Base-by-base conservation (phyloP, 2,329 filamentous ascomycete genomes). In the Xylariaceae sp. region DNA sequence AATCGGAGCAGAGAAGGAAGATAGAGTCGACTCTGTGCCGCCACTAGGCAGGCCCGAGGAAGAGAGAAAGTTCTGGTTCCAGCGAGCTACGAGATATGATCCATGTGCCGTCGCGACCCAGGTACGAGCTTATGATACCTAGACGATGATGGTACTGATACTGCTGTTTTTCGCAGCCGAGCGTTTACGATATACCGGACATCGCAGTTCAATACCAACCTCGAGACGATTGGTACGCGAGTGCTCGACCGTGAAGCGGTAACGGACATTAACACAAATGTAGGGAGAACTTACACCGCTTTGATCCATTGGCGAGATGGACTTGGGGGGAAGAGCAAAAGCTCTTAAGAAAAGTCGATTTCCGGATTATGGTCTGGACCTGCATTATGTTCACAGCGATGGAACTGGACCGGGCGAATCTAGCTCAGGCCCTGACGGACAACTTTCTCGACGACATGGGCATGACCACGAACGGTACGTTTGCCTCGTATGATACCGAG, bases 361-460 rank as follows among this genome's bases (percentile, higher is more conserved):
- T 45, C 49, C 49, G 50, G 13, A 72, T 74, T 42, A 71, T 72
- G 67, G 41, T 69, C 3, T 75, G 67, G 62, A 57, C 65, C 1
- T 72, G 72, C 28, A 51, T 73, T 44, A 72, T 71, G 66, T 74
- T 74, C 49, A 69, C 72, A 52, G 63, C 68, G 0, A 64, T 78
- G 19, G 72, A 78, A 44, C 60, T 76, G 1, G 72, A 74, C 38
- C 60, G 71, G 0, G 65, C 68, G 4, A 76, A 75, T 47, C 55
- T 76, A 13, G 37, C 51, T 2, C 69, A 75, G 46, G 72, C 72
- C 1, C 42, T 74, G 16, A 68, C 71, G 0, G 71, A 75, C 47
- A 69, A 73, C 38, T 70, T 76, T 24, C 52, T 76, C 0, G 43
- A 42, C 0, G 70, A 74, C 15, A 56, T 75, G 33, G 40, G 52